Conservation (phyloP, 345 rosid genomes). For the Sapria himalayana region DNA sequence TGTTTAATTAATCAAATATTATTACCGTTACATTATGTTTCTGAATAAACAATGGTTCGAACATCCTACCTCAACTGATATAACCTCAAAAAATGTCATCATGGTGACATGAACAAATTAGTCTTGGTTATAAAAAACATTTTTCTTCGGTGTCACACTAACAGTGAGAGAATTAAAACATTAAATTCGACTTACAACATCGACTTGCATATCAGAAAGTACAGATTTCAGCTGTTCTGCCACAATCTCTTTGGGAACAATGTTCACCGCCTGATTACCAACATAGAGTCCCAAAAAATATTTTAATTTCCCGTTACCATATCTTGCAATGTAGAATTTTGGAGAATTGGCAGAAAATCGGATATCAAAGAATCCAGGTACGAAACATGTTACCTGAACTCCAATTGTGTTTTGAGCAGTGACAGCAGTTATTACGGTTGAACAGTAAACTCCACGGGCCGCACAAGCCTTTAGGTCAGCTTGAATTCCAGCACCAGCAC, state of each 20-base stretch:
- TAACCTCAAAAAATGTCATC: too few species aligned
- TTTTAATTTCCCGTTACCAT: neutral
- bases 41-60: too few species aligned
- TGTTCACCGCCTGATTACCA: conserved; percentile 20
- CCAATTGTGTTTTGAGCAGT: conserved; percentile 86
- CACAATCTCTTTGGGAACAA: conserved; percentile 37
- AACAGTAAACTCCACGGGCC: conserved; percentile 78
- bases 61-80: too few species aligned
- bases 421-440: conserved; percentile 70
- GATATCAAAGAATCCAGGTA: conserved; percentile 3
- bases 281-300: neutral
- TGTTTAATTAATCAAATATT: too few species aligned
- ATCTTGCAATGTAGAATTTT: neutral
- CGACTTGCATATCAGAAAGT: conserved; percentile 79
- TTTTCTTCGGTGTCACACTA: too few species aligned
- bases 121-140: too few species aligned
- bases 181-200: conserved; percentile 49
- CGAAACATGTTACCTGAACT: conserved; percentile 37
- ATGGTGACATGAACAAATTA: too few species aligned
- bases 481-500: conserved; percentile 90
- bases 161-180: too few species aligned
- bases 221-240: conserved; percentile 67
- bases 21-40: too few species aligned
- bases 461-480: conserved; percentile 90
- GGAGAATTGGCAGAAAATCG: neutral